Evolutionary conservation across 371 early-diverging fungal species (phyloP).

Genomic region (Haplosporangium sp.): DNA sequence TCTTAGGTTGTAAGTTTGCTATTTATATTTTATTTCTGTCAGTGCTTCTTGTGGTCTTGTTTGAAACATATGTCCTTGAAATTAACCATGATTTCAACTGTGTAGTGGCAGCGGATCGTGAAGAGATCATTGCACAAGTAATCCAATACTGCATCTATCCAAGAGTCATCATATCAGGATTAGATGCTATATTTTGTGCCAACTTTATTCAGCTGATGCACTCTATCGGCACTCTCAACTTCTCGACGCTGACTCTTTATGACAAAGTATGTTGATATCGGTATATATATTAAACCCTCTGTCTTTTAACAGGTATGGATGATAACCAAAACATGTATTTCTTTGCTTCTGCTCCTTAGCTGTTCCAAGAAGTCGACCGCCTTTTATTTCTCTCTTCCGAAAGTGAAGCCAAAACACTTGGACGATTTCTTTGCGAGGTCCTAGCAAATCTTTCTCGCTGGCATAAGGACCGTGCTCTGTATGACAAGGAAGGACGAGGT

Average conservation of each 20-base stretch:
- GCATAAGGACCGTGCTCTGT: slow-evolving; percentile 68
- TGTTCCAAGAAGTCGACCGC: slow-evolving; percentile 48
- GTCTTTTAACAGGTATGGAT: too few relatives aligned
- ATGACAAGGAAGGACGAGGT: slow-evolving; percentile 68
- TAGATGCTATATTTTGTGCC: slow-evolving; percentile 88
- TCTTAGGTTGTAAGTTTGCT: slow-evolving; percentile 36
- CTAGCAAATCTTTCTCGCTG: slow-evolving; percentile 71
- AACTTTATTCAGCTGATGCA: slow-evolving; percentile 87
- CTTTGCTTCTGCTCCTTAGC: slow-evolving; percentile 4
- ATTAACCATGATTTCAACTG: too few relatives aligned
- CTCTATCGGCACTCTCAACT: slow-evolving; percentile 76
- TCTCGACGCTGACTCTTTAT: slow-evolving; percentile 83
- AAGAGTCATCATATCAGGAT: slow-evolving; percentile 77
- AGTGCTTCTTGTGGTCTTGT: too few relatives aligned
- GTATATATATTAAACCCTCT: neutral
- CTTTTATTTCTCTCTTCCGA: slow-evolving; percentile 77
- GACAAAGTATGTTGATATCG: slow-evolving; percentile 59
- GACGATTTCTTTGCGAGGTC: slow-evolving; percentile 70
- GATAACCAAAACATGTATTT: neutral
- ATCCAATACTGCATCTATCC: slow-evolving; percentile 87
- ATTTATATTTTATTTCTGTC: too few relatives aligned
- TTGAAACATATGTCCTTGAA: too few relatives aligned
- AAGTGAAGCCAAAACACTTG: slow-evolving; percentile 82
- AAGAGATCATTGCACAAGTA: slow-evolving; percentile 63
- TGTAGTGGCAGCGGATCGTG: slow-evolving; percentile 51